Percentiles rank a stretch among this genome's conserved stretches.
phyloP scores from a whole-genome alignment of 2,329 filamentous ascomycete genomes.

The Calonectria crousiana region DNA sequence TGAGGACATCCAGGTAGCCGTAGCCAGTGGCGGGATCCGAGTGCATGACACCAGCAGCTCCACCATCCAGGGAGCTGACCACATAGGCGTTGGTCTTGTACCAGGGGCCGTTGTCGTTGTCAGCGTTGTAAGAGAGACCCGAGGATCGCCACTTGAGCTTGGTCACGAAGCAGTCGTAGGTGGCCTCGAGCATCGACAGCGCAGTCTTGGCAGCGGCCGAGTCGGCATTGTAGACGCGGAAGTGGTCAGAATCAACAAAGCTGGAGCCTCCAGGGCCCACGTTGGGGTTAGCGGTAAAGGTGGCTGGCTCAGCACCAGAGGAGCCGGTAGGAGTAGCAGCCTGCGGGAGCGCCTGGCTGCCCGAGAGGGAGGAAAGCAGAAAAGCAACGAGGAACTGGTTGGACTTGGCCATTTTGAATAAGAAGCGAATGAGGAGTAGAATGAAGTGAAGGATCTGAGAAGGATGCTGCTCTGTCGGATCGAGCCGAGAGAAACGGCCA shows the following conservation, averaged over 20 bases:
- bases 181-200: conserved; percentile 59
- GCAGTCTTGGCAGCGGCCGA: conserved; percentile 38
- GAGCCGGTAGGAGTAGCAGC: conserved; percentile 8
- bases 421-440: background rate
- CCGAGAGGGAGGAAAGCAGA: conserved; percentile 27
- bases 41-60: conserved; percentile 58
- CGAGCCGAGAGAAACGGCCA: background rate
- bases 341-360: conserved; percentile 34
- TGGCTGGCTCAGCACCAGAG: conserved; percentile 29
- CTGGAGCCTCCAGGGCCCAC: conserved; percentile 48
- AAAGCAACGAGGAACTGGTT: conserved; percentile 26
- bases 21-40: conserved; percentile 54
- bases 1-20: conserved; percentile 58
- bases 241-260: conserved; percentile 52
- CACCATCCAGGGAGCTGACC: conserved; percentile 49
- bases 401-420: conserved; percentile 30
- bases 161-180: conserved; percentile 56
- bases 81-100: conserved; percentile 62
- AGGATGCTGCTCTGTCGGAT: background rate
- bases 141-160: conserved; percentile 54
- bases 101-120: conserved; percentile 52
- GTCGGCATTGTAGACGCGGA: conserved; percentile 52
- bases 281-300: conserved; percentile 46
- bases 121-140: conserved; percentile 51
- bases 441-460: background rate